Evolutionary conservation across 2,329 filamentous ascomycete genomes (phyloP).

Genomic region (Talaromyces sp.): DNA sequence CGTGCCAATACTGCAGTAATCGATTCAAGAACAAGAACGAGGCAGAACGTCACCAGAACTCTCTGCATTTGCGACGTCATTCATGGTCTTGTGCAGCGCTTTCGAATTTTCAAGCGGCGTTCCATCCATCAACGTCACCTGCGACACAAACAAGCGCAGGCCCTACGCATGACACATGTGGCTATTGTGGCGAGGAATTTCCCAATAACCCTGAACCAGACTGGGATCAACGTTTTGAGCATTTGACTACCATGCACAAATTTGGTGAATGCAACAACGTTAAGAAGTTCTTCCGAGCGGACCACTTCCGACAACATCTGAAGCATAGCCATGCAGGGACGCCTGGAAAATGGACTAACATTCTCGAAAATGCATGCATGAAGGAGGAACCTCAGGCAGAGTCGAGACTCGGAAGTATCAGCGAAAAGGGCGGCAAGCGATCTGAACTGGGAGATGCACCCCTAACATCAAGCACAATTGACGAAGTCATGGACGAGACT

Average conservation of each 20-base stretch:
- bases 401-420: slow-evolving; percentile 26
- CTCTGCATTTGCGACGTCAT: slow-evolving; percentile 84
- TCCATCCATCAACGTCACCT: slow-evolving; percentile 70
- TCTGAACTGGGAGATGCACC: slow-evolving; percentile 18
- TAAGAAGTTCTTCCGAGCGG: slow-evolving; percentile 96
- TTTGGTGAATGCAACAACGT: slow-evolving; percentile 97
- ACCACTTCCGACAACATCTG: slow-evolving; percentile 96
- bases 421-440: slow-evolving; percentile 24
- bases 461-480: slow-evolving; percentile 24
- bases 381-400: slow-evolving; percentile 65
- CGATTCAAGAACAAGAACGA: slow-evolving; percentile 99
- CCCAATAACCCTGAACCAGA: slow-evolving; percentile 70
- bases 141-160: slow-evolving; percentile 36
- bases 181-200: slow-evolving; percentile 95
- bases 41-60: slow-evolving; percentile 93
- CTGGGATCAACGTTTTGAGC: slow-evolving; percentile 82
- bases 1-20: slow-evolving; percentile 87
- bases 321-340: slow-evolving; percentile 97
- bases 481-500: slow-evolving; percentile 27
- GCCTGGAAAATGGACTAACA: slow-evolving; percentile 98
- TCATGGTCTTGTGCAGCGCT: slow-evolving; percentile 97
- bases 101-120: slow-evolving; percentile 71
- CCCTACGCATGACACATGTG: slow-evolving; percentile 68
- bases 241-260: slow-evolving; percentile 89
- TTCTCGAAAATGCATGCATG: slow-evolving; percentile 96